These are phyloP conservation scores for Erythrophleum fordii DNA, from an alignment of 306 rosid genomes.

Conservation along the genomic window DNA sequence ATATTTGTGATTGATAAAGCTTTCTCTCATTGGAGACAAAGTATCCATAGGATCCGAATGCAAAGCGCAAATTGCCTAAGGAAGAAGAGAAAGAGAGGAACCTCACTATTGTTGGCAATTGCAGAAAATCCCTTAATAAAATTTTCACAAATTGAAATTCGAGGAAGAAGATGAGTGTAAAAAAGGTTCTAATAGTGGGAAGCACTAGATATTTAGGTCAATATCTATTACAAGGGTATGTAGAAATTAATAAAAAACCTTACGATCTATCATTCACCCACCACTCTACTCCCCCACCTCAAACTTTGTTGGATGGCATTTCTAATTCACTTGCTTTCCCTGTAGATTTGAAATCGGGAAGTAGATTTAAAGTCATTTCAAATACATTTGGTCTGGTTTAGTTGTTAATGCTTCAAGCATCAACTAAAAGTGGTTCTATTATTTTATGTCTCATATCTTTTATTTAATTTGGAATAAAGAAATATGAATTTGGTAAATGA, in stretches of 20 bases:
- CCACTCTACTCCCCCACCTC: conserved; percentile 64
- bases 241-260: conserved; percentile 36
- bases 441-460: background rate
- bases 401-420: background rate
- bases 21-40: too few relatives aligned
- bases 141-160: background rate
- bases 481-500: conserved; percentile 33
- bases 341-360: conserved; percentile 77
- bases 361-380: conserved; percentile 73
- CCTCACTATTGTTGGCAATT: too few relatives aligned
- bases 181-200: conserved; percentile 80
- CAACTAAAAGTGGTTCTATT: background rate
- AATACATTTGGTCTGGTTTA: conserved; percentile 73
- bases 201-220: conserved; percentile 96
- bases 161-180: conserved; percentile 41
- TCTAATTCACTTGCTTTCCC: conserved; percentile 61
- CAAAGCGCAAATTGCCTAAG: too few relatives aligned
- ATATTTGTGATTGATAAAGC: too few relatives aligned
- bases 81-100: too few relatives aligned
- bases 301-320: conserved; percentile 52
- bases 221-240: conserved; percentile 69
- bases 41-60: too few relatives aligned
- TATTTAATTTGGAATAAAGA: conserved; percentile 27
- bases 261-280: conserved; percentile 75
- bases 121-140: background rate